phyloP scores from a whole-genome alignment of 345 rosid species.

The Salix suchowensis region DNA sequence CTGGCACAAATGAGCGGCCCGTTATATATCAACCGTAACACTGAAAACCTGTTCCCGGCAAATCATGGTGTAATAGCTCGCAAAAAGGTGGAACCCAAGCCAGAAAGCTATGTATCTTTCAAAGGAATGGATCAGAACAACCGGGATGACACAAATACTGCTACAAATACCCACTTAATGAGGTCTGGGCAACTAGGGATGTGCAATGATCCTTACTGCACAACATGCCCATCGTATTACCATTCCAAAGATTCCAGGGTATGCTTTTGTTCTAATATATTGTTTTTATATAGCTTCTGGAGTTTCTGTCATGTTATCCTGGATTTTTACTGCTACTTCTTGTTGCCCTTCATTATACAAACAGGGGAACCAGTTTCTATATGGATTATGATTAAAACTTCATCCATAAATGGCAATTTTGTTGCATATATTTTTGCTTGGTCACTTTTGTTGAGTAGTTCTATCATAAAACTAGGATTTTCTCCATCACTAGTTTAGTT shows the following conservation, averaged over 20 bases:
- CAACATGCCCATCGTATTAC: constrained; percentile 75
- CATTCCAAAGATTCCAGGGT: constrained; percentile 47
- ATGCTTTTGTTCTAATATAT: background rate
- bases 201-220: constrained; percentile 93
- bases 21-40: constrained; percentile 32
- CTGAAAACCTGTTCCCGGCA: constrained; percentile 25
- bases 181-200: constrained; percentile 81
- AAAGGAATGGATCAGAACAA: constrained; percentile 35
- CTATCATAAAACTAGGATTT: background rate
- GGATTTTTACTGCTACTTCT: background rate
- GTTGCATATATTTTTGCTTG: background rate
- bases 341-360: background rate
- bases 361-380: background rate
- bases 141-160: constrained; percentile 36
- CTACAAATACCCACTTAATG: constrained; percentile 60
- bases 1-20: constrained; percentile 72
- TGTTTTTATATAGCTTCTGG: background rate
- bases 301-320: background rate
- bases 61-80: constrained; percentile 24
- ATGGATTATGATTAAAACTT: background rate
- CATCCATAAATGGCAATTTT: background rate
- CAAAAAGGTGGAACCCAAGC: constrained; percentile 26
- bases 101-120: constrained; percentile 32
- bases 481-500: background rate
- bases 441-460: background rate